Evolutionary conservation across 495 filamentous ascomycete species (phyloP), one percentile per base, ranked within the genome.

Genomic region (Daldinia decipiens): DNA sequence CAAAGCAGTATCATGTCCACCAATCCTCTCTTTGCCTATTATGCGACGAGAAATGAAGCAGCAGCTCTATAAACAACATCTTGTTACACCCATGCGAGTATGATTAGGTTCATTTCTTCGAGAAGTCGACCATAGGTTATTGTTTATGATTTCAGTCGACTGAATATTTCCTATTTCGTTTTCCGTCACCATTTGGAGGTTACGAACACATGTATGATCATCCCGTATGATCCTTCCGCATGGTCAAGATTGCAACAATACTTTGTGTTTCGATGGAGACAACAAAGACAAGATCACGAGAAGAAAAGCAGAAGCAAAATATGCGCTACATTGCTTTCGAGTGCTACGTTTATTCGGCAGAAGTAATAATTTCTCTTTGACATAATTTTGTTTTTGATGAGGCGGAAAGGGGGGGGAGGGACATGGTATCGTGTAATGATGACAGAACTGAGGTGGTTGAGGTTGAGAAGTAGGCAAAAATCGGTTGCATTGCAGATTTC

Each of bases 21-120:
- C 19, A 47, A 21, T 36, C 26, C 24, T 50, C 55, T 56, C 19
- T 59, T 50, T 68, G 51, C 29, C 43, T 50, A 40, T 31, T 29
- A 19, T n/a, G 9, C 11, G 26, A 56, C 51, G 21, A 40, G 17
- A 52, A 36, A 59, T n/a, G 27, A 54, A 56, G 56, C 19, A 59
- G 56, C 60, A 67, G 52, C 58, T 60, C 59, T 67, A 64, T 60
- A 47, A 54, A 17, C 52, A 68, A 24, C 31, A 62, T 65, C 58
- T 68, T 59, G 40, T 62, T 70, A 71, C 55, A 50, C 36, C 45
- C 59, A 71, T 67, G 60, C 65, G 52, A 53, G 65, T 67, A 77
- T 67, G 67, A 59, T 52, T 75, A 77, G 36, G 29, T 71, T 72
- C 50, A 75, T 77, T 50, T 61, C 63, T 77, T 75, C 63, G 15